phyloP scores from a whole-genome alignment of 148 eudicot genomes.

The Rhododendron ferrugineum region DNA sequence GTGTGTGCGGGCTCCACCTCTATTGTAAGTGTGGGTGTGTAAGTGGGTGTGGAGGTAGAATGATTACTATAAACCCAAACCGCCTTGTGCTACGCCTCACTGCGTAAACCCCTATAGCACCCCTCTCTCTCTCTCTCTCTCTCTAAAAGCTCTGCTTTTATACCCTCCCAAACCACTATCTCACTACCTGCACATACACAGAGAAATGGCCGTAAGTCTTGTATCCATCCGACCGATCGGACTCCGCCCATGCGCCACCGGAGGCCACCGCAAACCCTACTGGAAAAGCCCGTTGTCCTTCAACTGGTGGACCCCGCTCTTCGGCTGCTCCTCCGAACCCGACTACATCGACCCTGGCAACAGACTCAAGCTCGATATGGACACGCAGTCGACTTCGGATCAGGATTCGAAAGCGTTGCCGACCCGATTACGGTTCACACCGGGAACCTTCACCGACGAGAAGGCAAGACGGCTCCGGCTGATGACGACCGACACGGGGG shows the following conservation, averaged over 20 bases:
- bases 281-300: neutral
- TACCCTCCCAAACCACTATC: no score
- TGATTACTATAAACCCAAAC: no score
- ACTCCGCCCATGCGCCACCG: no score
- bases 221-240: slow-evolving; percentile 6
- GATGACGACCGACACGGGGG: slow-evolving; percentile 30
- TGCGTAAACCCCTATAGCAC: no score
- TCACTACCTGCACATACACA: neutral
- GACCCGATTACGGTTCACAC: slow-evolving; percentile 13
- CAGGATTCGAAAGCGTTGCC: neutral
- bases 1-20: no score
- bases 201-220: slow-evolving; percentile 12
- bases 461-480: slow-evolving; percentile 38
- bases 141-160: neutral
- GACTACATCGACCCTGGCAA: no score
- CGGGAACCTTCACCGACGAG: slow-evolving; percentile 37
- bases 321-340: no score
- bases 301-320: no score
- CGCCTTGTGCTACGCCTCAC: no score
- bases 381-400: neutral
- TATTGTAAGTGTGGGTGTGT: no score
- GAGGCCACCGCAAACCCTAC: neutral
- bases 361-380: neutral
- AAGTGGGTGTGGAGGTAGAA: no score
- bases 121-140: no score